Evolutionary conservation across 495 filamentous ascomycete genomes (phyloP).

Genomic region (Xylaria palmicola): DNA sequence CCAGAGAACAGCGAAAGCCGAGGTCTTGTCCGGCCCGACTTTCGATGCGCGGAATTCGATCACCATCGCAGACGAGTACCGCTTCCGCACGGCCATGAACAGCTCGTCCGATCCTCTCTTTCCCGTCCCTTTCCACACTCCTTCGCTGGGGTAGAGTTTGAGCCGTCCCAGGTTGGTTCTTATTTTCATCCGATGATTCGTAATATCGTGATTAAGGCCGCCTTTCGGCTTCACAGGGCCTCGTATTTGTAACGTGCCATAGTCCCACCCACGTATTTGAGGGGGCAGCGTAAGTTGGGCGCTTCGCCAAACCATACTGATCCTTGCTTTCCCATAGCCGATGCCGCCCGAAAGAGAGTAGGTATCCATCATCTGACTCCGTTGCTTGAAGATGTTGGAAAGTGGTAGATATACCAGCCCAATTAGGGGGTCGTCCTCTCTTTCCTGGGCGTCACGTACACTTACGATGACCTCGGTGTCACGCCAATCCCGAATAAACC

Average conservation of each 20-base stretch:
- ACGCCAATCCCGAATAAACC: slow-evolving; percentile 66
- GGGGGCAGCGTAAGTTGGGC: slow-evolving; percentile 56
- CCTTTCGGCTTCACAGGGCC: slow-evolving; percentile 32
- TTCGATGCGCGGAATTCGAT: slow-evolving; percentile 58
- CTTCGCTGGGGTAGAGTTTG: slow-evolving; percentile 52
- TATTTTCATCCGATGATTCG: slow-evolving; percentile 52
- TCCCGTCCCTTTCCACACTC: slow-evolving; percentile 35
- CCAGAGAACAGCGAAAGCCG: slow-evolving; percentile 66
- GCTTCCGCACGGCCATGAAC: slow-evolving; percentile 58
- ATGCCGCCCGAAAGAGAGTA: slow-evolving; percentile 64
- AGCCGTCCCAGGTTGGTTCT: slow-evolving; percentile 50
- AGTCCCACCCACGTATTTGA: slow-evolving; percentile 62
- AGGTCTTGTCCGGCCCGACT: slow-evolving; percentile 50
- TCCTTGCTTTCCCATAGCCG: slow-evolving; percentile 63
- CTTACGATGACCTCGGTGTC: slow-evolving; percentile 62
- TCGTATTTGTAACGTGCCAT: slow-evolving; percentile 62
- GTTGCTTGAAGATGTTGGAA: slow-evolving; percentile 51
- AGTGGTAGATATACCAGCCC: slow-evolving; percentile 68
- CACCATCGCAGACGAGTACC: slow-evolving; percentile 59
- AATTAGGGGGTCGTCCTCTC: slow-evolving; percentile 65
- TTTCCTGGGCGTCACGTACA: slow-evolving; percentile 62
- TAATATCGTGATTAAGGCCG: slow-evolving; percentile 44
- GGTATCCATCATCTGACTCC: slow-evolving; percentile 59
- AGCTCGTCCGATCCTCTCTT: slow-evolving; percentile 42
- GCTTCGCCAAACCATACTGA: slow-evolving; percentile 70